Evolutionary conservation across 805 yeast genomes (phyloP).

Genomic region (Kregervanrija fluxuum): DNA sequence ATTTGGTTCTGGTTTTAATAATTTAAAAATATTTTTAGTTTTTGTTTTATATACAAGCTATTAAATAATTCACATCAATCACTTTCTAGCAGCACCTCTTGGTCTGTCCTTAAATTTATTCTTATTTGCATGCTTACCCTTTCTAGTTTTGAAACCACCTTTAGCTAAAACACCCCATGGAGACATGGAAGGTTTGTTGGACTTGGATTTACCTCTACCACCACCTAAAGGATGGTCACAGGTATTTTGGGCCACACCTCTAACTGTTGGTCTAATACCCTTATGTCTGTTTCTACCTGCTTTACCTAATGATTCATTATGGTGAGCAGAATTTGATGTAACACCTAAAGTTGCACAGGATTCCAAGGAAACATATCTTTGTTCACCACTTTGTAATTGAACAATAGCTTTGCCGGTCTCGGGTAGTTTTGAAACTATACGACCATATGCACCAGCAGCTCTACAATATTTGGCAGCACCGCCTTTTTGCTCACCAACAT

Average conservation of each 20-base stretch:
- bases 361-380: slow-evolving; percentile 76
- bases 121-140: slow-evolving; percentile 78
- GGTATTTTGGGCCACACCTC: slow-evolving; percentile 98
- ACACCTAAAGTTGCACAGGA: slow-evolving; percentile 93
- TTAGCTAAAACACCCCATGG: slow-evolving; percentile 94
- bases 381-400: slow-evolving; percentile 86
- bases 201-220: slow-evolving; percentile 99
- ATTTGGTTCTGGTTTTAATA: no score
- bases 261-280: slow-evolving; percentile 90
- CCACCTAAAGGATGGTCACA: slow-evolving; percentile 99
- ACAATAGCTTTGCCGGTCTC: slow-evolving; percentile 68
- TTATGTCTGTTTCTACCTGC: slow-evolving; percentile 92
- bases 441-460: slow-evolving; percentile 91
- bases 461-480: slow-evolving; percentile 88
- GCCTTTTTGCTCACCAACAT: slow-evolving; percentile 66
- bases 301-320: slow-evolving; percentile 83
- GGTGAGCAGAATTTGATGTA: slow-evolving; percentile 89
- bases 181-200: slow-evolving; percentile 87
- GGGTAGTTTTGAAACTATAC: slow-evolving; percentile 72
- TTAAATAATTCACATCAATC: background rate
- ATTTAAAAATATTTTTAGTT: no score
- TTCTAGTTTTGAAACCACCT: slow-evolving; percentile 90
- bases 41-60: background rate
- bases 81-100: slow-evolving; percentile 39
- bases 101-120: slow-evolving; percentile 89